Conservation (phyloP, 1,284 basidiomycete genomes). For the Cutaneotrichosporon spelunceum region DNA sequence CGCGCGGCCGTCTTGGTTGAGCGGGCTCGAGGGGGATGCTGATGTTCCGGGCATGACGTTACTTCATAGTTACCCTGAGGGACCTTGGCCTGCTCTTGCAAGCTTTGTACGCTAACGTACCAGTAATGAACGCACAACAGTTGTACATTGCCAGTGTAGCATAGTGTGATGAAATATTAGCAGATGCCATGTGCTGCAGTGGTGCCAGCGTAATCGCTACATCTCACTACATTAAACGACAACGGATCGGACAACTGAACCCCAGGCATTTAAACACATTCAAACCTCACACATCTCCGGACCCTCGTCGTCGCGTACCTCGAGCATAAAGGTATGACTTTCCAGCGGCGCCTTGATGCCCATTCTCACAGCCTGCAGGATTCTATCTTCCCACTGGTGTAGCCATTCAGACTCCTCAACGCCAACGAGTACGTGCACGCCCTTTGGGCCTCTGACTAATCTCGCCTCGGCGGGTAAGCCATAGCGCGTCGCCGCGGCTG, state of each 20-base stretch:
- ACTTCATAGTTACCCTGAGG: conserved; percentile 53
- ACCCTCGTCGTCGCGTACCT: not conserved
- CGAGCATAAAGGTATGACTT: not conserved
- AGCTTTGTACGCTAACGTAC: not conserved
- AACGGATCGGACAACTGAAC: not conserved
- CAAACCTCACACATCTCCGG: not conserved
- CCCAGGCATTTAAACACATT: not conserved
- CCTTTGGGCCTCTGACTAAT: not conserved
- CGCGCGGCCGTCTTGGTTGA: conserved; percentile 33
- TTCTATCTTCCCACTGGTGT: not conserved
- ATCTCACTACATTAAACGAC: no score
- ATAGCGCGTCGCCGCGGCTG: not conserved
- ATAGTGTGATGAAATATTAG: not conserved
- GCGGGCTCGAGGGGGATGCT: conserved; percentile 31
- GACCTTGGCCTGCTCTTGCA: conserved; percentile 16
- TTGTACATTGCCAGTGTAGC: not conserved
- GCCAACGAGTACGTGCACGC: not conserved
- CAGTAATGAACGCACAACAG: not conserved
- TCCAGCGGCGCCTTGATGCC: conserved; percentile 1
- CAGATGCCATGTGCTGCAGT: not conserved
- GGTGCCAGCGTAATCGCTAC: no score
- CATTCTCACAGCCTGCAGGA: not conserved
- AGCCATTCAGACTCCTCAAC: not conserved
- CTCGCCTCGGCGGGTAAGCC: not conserved
- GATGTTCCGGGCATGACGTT: conserved; percentile 40